A percentile compares a stretch with the other conserved stretches of the same genome.
These are phyloP conservation scores for Aegilops tauschii DNA, from an alignment of 176 grass and related monocot genomes.

Conservation along the genomic window DNA sequence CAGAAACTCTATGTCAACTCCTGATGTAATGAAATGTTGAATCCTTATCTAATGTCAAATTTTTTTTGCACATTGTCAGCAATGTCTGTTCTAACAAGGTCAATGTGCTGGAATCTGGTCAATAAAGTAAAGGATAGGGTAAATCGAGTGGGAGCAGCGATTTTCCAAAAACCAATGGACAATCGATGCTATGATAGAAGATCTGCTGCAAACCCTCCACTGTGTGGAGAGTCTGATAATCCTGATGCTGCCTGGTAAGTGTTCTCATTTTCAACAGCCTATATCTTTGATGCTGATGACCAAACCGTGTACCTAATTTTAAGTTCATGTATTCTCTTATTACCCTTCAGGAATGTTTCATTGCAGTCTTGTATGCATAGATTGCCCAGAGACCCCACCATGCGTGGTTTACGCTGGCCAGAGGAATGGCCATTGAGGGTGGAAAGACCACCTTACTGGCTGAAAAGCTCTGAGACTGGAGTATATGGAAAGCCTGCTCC, in stretches of 20 bases:
- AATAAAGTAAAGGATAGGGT: slow-evolving; percentile 70
- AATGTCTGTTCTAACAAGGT: slow-evolving; percentile 67
- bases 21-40: not conserved
- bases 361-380: slow-evolving; percentile 78
- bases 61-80: slow-evolving; percentile 39
- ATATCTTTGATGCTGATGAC: not conserved
- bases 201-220: slow-evolving; percentile 52
- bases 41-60: slow-evolving; percentile 3
- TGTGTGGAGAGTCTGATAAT: slow-evolving; percentile 66
- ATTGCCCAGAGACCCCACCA: slow-evolving; percentile 35
- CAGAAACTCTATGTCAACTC: not conserved
- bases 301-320: slow-evolving; percentile 24
- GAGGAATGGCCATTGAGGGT: slow-evolving; percentile 75
- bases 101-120: slow-evolving; percentile 86
- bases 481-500: slow-evolving; percentile 73
- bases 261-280: slow-evolving; percentile 13
- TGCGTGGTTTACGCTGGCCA: slow-evolving; percentile 65
- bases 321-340: not conserved
- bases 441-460: slow-evolving; percentile 70
- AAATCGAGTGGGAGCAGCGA: slow-evolving; percentile 62
- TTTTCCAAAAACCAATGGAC: slow-evolving; percentile 71
- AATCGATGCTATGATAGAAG: slow-evolving; percentile 62
- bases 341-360: slow-evolving; percentile 57
- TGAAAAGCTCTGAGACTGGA: slow-evolving; percentile 60
- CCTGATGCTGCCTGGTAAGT: slow-evolving; percentile 75